phyloP scores from a whole-genome alignment of 441 rosid genomes.

The Bruguiera hainesii region DNA sequence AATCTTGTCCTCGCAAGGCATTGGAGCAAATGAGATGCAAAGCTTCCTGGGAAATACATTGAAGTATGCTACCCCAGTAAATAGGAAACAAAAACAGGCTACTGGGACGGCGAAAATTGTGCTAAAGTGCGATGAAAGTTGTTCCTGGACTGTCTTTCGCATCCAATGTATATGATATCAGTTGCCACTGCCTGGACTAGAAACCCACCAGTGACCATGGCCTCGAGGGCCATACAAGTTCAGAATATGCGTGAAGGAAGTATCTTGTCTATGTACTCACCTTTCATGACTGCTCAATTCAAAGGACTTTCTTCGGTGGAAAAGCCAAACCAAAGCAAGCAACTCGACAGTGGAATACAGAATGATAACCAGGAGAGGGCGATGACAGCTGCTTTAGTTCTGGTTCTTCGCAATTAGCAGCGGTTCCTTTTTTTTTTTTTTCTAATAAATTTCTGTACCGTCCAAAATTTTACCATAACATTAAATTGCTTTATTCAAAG shows the following conservation, averaged over 20 bases:
- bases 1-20: slow-evolving; percentile 12
- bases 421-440: no score
- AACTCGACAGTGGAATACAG: no score
- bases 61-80: slow-evolving; percentile 23
- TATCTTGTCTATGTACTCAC: slow-evolving; percentile 13
- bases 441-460: no score
- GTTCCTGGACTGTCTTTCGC: slow-evolving; percentile 20
- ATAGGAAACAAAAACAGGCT: slow-evolving; percentile 15
- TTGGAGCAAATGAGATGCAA: background rate
- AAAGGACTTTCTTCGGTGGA: no score
- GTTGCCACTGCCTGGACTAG: slow-evolving; percentile 14
- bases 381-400: no score
- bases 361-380: no score
- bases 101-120: slow-evolving; percentile 13
- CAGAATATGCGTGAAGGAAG: slow-evolving; percentile 14
- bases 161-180: slow-evolving; percentile 14
- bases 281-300: no score
- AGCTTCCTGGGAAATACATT: slow-evolving; percentile 10
- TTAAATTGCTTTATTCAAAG: no score
- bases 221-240: slow-evolving; percentile 18
- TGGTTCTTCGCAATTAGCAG: no score
- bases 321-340: no score
- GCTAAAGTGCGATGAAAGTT: background rate
- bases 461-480: no score
- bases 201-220: slow-evolving; percentile 17